phyloP scores from a whole-genome alignment of 208 protist genomes.

The Vickermania ingenoplastis region DNA sequence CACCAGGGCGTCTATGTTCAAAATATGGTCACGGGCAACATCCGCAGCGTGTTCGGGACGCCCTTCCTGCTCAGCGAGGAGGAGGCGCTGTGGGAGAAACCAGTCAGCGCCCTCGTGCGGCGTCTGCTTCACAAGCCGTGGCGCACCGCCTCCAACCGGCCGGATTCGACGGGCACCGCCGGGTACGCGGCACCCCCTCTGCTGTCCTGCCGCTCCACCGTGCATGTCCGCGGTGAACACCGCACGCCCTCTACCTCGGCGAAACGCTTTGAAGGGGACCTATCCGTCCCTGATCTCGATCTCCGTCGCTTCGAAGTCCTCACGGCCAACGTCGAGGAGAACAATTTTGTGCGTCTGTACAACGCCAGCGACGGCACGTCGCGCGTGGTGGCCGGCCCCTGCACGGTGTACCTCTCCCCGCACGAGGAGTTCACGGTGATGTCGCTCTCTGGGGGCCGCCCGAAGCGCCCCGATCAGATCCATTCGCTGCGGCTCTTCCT shows the following conservation, averaged over 20 bases:
- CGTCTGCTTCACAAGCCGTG: conserved; percentile 32
- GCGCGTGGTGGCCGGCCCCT: conserved; percentile 70
- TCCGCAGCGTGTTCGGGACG: conserved; percentile 34
- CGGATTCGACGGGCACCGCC: background rate
- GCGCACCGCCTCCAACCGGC: background rate
- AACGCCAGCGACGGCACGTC: conserved; percentile 83
- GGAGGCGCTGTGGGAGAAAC: conserved; percentile 80
- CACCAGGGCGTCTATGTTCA: conserved; percentile 96
- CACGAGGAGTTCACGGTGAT: conserved; percentile 78
- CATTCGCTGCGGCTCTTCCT: conserved; percentile 86
- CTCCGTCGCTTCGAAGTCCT: conserved; percentile 41
- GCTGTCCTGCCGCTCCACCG: background rate
- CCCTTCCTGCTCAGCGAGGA: conserved; percentile 55
- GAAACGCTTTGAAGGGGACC: background rate
- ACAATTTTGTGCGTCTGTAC: conserved; percentile 90
- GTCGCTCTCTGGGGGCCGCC: conserved; percentile 74
- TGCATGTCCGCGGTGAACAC: too few species aligned
- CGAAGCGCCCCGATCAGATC: conserved; percentile 83
- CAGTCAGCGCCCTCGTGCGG: conserved; percentile 33
- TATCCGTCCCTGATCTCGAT: conserved; percentile 4
- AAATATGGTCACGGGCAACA: conserved; percentile 77
- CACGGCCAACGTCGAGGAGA: conserved; percentile 87
- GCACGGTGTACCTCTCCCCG: conserved; percentile 46
- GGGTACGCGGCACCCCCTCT: background rate
- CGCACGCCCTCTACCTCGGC: too few species aligned